Conservation (phyloP, 495 filamentous ascomycete species). For the Letharia lupina region DNA sequence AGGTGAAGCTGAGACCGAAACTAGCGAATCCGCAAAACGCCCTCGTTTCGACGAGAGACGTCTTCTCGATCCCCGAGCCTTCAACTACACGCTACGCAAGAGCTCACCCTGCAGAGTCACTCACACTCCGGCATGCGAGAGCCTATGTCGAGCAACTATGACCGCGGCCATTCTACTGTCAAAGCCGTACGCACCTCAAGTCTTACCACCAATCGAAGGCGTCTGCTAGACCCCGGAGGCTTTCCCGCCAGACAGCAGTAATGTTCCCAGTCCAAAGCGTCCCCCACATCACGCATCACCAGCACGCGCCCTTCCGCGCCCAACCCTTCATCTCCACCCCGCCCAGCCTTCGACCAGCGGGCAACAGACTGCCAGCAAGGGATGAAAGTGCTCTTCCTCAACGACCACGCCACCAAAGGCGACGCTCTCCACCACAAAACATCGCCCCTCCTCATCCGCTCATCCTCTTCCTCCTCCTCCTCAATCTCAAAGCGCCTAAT, state of each 20-base stretch:
- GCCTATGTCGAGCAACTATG: not conserved
- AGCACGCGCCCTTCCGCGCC: not conserved
- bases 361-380: not conserved
- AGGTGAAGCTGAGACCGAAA: not conserved
- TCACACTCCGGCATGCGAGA: not conserved
- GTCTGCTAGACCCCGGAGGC: not conserved
- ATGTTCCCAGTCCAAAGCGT: not conserved
- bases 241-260: not conserved
- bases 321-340: not conserved
- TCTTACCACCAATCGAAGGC: not conserved
- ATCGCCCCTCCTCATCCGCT: too few relatives aligned
- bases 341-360: not conserved
- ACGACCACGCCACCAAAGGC: conserved; percentile 1
- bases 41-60: not conserved
- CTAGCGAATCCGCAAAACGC: not conserved
- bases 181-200: not conserved
- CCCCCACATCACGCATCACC: not conserved
- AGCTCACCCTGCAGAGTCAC: not conserved
- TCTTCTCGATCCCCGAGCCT: not conserved
- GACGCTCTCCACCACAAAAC: not conserved
- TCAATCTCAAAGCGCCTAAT: not conserved
- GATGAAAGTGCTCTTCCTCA: not conserved
- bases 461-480: too few relatives aligned
- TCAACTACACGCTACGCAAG: not conserved
- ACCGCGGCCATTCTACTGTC: not conserved